Evolutionary conservation across 129 eudicot species (phyloP).

Genomic region (Smallanthus sonchifolius): DNA sequence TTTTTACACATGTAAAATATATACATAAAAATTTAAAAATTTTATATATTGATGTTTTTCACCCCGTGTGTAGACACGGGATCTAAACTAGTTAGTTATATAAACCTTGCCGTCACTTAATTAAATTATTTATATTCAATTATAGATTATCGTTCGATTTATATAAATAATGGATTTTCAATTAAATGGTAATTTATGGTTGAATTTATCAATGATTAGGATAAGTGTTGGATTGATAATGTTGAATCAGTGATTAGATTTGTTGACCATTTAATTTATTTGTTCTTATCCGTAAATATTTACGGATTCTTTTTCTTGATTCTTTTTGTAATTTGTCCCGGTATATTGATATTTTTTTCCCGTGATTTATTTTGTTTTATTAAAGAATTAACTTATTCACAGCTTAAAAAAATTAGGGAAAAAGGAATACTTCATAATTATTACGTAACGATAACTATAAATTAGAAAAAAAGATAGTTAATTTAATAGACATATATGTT

Average conservation of each 20-base stretch:
- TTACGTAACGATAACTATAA: too few species aligned
- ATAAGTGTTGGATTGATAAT: conserved; percentile 18
- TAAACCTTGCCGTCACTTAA: neutral
- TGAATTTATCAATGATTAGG: conserved; percentile 14
- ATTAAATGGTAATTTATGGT: neutral
- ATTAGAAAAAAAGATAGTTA: too few species aligned
- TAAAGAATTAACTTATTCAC: neutral
- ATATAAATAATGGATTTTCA: neutral
- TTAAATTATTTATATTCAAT: neutral
- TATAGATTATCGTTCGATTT: too few species aligned
- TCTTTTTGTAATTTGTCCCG: neutral
- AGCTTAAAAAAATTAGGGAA: too few species aligned
- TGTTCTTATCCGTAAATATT: conserved; percentile 2
- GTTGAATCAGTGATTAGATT: neutral
- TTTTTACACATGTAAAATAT: too few species aligned
- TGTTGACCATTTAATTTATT: conserved; percentile 12
- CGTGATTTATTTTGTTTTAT: neutral
- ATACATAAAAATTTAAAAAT: too few species aligned
- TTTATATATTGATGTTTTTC: too few species aligned
- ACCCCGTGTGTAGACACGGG: too few species aligned
- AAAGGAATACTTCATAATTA: too few species aligned
- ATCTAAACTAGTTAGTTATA: neutral
- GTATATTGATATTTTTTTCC: neutral
- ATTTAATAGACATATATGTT: too few species aligned
- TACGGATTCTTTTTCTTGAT: neutral